phyloP scores from a whole-genome alignment of 108 stramenopile species.

The Bacterosira constricta region DNA sequence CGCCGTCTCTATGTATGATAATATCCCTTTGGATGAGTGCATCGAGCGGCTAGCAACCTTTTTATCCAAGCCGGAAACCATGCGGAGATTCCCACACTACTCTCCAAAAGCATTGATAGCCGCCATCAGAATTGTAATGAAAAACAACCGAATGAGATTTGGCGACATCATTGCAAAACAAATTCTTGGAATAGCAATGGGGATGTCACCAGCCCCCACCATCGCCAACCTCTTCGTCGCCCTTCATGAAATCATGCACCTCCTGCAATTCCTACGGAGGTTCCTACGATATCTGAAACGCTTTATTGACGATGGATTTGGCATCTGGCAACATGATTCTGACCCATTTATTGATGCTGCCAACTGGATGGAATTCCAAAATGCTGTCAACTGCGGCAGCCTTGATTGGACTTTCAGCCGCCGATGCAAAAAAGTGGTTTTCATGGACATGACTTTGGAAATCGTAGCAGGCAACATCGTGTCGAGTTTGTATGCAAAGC shows the following conservation, averaged over 20 bases:
- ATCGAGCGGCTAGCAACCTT: neutral
- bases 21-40: neutral
- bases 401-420: constrained; percentile 10
- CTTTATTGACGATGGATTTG: constrained; percentile 28
- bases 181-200: neutral
- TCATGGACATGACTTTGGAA: constrained; percentile 33
- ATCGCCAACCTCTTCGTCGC: constrained; percentile 16
- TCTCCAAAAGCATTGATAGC: neutral
- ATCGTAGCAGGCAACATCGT: neutral
- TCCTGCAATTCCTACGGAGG: neutral
- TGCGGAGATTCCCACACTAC: neutral
- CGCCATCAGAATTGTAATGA: neutral
- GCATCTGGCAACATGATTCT: constrained; percentile 11
- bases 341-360: neutral
- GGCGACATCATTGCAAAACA: neutral
- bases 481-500: constrained; percentile 19
- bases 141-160: constrained; percentile 6
- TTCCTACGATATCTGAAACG: neutral
- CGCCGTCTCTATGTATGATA: no score
- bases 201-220: constrained; percentile 9
- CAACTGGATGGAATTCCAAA: constrained; percentile 13
- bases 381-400: constrained; percentile 2
- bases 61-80: no score
- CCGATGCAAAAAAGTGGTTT: constrained; percentile 3
- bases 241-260: neutral